These are phyloP conservation scores for Pleurozium schreberi DNA, from an alignment of 225 moss, liverwort and hornwort genomes.

Conservation along the genomic window DNA sequence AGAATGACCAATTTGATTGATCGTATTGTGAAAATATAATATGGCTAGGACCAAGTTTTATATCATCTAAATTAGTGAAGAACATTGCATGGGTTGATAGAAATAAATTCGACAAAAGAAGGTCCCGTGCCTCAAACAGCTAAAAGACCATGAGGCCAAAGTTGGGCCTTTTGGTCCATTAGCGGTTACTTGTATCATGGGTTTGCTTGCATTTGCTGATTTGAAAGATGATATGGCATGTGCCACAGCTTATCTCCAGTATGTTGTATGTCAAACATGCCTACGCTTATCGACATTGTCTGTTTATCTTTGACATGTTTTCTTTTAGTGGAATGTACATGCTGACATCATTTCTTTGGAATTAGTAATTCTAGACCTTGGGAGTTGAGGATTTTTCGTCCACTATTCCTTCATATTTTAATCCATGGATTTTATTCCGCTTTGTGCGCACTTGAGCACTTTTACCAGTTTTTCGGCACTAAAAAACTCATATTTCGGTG, in stretches of 20 bases:
- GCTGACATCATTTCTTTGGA: neutral
- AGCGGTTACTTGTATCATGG: neutral
- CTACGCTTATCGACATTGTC: neutral
- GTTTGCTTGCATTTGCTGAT: constrained; percentile 80
- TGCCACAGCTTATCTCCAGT: constrained; percentile 86
- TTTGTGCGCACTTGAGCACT: neutral
- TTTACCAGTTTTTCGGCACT: neutral
- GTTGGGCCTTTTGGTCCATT: neutral
- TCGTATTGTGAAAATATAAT: no score
- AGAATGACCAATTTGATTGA: neutral
- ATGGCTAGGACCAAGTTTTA: neutral
- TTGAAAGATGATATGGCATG: constrained; percentile 95
- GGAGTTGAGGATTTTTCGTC: neutral
- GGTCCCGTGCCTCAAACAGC: neutral
- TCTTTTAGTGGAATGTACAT: neutral
- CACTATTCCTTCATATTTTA: neutral
- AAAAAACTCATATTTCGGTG: neutral
- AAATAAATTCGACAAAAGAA: neutral
- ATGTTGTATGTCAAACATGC: constrained; percentile 50
- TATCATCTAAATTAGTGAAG: neutral
- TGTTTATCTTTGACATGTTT: neutral
- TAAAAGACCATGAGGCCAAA: neutral
- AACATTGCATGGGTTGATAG: neutral
- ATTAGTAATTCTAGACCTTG: neutral
- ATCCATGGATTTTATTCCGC: neutral